phyloP scores from a whole-genome alignment of 306 rosid genomes.

The Ammopiptanthus mongolicus region DNA sequence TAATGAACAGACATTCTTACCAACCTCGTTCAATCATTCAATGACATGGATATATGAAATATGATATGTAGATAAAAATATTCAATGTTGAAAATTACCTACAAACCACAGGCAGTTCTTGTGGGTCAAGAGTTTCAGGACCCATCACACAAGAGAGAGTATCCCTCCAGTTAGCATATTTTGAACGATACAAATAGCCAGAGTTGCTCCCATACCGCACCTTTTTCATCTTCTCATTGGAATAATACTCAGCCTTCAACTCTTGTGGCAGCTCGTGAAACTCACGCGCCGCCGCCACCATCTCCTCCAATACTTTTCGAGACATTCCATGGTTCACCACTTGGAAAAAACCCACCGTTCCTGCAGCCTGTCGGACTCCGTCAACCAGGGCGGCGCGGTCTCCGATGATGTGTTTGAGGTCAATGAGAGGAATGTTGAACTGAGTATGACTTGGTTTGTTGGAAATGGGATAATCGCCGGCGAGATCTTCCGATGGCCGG shows the following conservation, averaged over 20 bases:
- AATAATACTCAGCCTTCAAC: constrained; percentile 10
- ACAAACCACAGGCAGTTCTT: neutral
- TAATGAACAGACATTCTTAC: too few species aligned
- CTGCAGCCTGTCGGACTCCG: constrained; percentile 17
- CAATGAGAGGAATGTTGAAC: constrained; percentile 20
- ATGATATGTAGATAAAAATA: too few species aligned
- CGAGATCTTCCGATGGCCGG: constrained; percentile 15
- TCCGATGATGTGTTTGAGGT: neutral
- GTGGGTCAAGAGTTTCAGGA: neutral
- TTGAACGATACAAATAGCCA: constrained; percentile 21
- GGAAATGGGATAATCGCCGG: neutral
- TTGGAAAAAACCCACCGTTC: constrained; percentile 8
- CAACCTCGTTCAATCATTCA: neutral
- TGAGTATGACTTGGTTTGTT: neutral
- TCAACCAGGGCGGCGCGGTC: neutral
- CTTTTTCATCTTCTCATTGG: constrained; percentile 4
- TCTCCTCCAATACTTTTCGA: neutral
- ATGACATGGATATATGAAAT: too few species aligned
- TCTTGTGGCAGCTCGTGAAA: neutral
- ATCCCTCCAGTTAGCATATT: constrained; percentile 32
- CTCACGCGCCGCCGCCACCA: neutral
- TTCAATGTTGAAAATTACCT: neutral
- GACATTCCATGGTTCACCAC: constrained; percentile 1
- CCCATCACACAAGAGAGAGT: constrained; percentile 21
- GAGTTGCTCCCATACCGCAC: constrained; percentile 32